phyloP scores from a whole-genome alignment of 371 early-diverging fungal genomes.

The Mucor lusitanicus region DNA sequence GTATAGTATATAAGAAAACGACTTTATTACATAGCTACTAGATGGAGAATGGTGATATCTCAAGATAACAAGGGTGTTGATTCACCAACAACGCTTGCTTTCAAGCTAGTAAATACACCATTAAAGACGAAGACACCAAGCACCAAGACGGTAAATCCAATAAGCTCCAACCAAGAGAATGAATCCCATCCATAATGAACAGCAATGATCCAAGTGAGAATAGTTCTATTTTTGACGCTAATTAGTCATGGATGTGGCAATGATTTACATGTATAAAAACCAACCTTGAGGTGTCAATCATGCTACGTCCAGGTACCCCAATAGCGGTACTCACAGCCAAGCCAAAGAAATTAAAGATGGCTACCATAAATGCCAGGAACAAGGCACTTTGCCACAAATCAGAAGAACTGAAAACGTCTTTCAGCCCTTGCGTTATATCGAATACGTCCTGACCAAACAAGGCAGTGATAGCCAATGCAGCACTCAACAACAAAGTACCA shows the following conservation, averaged over 20 bases:
- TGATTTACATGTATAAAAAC: neutral
- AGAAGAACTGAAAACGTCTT: constrained; percentile 23
- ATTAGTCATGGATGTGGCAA: neutral
- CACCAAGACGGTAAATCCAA: constrained; percentile 34
- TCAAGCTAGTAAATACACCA: constrained; percentile 41
- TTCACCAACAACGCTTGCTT: constrained; percentile 23
- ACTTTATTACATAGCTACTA: neutral
- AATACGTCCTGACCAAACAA: constrained; percentile 22
- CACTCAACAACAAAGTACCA: constrained; percentile 30
- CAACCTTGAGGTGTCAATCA: constrained; percentile 47
- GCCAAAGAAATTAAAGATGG: constrained; percentile 50
- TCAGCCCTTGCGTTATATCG: constrained; percentile 31
- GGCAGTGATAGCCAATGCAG: constrained; percentile 22
- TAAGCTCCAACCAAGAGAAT: constrained; percentile 40
- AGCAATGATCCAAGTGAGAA: constrained; percentile 45
- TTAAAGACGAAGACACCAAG: constrained; percentile 45
- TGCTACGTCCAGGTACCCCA: constrained; percentile 45
- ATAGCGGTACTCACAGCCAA: constrained; percentile 41
- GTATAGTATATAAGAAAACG: neutral
- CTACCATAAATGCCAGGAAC: constrained; percentile 40
- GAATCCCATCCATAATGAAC: constrained; percentile 46
- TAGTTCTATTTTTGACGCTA: constrained; percentile 24
- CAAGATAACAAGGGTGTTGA: constrained; percentile 40
- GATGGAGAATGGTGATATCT: neutral
- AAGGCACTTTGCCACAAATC: constrained; percentile 44